These are phyloP conservation scores for Climacium dendroides DNA, from an alignment of 225 moss, liverwort and hornwort genomes.

Conservation along the genomic window DNA sequence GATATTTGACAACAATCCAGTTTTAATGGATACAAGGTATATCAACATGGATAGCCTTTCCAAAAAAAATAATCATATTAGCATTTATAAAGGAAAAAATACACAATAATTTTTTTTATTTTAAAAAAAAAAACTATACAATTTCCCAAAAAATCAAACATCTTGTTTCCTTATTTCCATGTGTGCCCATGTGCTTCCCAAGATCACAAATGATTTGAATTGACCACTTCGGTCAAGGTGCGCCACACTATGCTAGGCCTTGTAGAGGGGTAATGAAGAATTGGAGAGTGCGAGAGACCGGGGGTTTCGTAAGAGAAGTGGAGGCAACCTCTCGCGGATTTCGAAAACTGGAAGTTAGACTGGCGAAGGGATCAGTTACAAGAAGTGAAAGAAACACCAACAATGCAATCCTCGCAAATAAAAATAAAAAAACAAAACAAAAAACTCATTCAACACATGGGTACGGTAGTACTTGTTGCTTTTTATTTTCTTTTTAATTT, in stretches of 20 bases:
- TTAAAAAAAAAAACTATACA: no score
- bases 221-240: background rate
- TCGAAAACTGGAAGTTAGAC: background rate
- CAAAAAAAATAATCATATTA: background rate
- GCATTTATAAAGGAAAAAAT: background rate
- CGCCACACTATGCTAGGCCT: rapidly evolving
- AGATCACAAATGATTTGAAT: background rate
- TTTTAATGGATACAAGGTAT: no score
- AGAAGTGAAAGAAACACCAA: background rate
- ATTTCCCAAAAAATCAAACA: background rate
- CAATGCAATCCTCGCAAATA: background rate
- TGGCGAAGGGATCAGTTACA: background rate
- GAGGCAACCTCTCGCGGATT: background rate
- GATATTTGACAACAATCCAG: no score
- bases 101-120: no score
- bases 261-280: background rate
- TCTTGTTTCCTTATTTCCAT: background rate
- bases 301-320: background rate
- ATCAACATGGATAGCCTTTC: no score
- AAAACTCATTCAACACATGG: background rate
- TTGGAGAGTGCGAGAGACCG: background rate
- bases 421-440: no score
- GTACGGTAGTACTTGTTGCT: background rate
- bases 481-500: no score
- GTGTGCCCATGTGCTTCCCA: background rate